These are phyloP conservation scores for Pseudozyma sp. DNA, from an alignment of 1,284 basidiomycete species.

Conservation along the genomic window DNA sequence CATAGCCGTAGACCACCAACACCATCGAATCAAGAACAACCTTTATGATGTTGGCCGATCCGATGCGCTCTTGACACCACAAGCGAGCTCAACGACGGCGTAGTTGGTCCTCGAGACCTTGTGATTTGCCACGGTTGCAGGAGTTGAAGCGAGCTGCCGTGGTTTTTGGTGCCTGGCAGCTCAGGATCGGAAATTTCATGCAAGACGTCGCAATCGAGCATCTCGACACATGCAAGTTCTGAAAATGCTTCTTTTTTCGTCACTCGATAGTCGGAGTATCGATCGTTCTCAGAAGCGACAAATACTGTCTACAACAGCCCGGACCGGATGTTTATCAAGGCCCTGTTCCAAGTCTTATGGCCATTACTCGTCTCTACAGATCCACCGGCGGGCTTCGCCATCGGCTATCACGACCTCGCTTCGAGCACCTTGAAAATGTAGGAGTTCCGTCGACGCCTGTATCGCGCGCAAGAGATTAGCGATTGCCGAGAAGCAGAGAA, in stretches of 20 bases:
- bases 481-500: no score
- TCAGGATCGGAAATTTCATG: constrained; percentile 26
- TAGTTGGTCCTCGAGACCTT: no score
- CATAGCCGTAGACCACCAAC: no score
- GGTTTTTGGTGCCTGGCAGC: not conserved
- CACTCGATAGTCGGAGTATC: constrained; percentile 1
- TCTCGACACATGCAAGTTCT: constrained; percentile 11
- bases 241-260: no score
- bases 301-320: no score
- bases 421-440: not conserved
- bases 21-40: no score
- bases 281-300: no score
- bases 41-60: not conserved
- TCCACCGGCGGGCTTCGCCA: no score
- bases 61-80: not conserved
- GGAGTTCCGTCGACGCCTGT: constrained; percentile 7
- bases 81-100: no score
- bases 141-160: constrained; percentile 6
- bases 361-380: no score
- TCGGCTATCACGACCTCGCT: not conserved
- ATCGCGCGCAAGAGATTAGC: not conserved
- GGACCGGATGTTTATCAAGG: not conserved
- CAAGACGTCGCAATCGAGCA: constrained; percentile 25
- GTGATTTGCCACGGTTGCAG: no score
- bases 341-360: no score